Conservation (phyloP, 192 early-diverging fungal species). For the Diversispora epigaea region DNA sequence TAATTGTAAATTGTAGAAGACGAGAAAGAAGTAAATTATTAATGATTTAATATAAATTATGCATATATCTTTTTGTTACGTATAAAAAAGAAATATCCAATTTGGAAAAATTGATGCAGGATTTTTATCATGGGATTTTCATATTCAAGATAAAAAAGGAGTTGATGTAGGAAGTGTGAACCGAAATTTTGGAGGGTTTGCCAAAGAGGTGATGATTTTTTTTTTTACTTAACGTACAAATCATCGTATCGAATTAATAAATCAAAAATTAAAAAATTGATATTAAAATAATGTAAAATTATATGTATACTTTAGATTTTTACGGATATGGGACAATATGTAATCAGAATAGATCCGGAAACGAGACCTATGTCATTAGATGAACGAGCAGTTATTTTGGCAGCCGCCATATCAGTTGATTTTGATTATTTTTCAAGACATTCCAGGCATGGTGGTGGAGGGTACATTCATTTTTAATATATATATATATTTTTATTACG, state of each 20-base stretch:
- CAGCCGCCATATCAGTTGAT: slow-evolving; percentile 82
- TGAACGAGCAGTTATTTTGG: slow-evolving; percentile 77
- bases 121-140: slow-evolving; percentile 81
- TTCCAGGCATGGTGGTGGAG: slow-evolving; percentile 46
- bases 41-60: too few relatives aligned
- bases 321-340: slow-evolving; percentile 84
- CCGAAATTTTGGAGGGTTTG: slow-evolving; percentile 82
- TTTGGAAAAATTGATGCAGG: slow-evolving; percentile 71
- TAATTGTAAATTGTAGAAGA: too few relatives aligned
- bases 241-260: slow-evolving; percentile 1
- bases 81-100: slow-evolving; percentile 39
- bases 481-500: too few relatives aligned
- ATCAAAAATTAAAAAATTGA: too few relatives aligned
- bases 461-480: too few relatives aligned
- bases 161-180: slow-evolving; percentile 61
- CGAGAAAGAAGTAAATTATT: not conserved
- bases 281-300: too few relatives aligned
- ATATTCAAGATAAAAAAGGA: slow-evolving; percentile 57
- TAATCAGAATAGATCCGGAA: slow-evolving; percentile 67
- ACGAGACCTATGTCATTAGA: slow-evolving; percentile 63
- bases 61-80: not conserved
- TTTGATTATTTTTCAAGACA: slow-evolving; percentile 87
- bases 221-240: not conserved
- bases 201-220: slow-evolving; percentile 51
- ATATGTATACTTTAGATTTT: slow-evolving; percentile 55